phyloP scores from a whole-genome alignment of 805 yeast species.

The Yueomyces sp. region DNA sequence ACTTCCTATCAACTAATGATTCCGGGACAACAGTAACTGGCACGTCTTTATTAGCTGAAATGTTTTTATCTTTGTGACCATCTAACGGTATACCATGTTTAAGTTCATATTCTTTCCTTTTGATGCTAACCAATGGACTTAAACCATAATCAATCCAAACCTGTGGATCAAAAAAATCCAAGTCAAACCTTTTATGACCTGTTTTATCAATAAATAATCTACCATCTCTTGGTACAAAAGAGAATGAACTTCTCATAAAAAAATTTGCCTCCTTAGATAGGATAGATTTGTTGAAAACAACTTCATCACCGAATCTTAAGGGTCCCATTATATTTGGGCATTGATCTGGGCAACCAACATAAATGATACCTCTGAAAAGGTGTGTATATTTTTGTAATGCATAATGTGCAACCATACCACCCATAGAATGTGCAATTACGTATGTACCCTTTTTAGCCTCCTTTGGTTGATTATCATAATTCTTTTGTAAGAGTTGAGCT shows the following conservation, averaged over 20 bases:
- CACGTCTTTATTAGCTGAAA: background rate
- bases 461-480: slow-evolving; percentile 24
- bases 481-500: slow-evolving; percentile 30
- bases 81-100: background rate
- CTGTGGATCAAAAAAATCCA: slow-evolving; percentile 71
- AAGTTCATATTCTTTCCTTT: slow-evolving; percentile 9
- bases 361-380: slow-evolving; percentile 60
- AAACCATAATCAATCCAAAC: slow-evolving; percentile 67
- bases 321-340: slow-evolving; percentile 86
- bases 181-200: slow-evolving; percentile 42
- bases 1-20: slow-evolving; percentile 5
- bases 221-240: slow-evolving; percentile 67
- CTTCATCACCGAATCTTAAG: slow-evolving; percentile 66
- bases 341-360: slow-evolving; percentile 74
- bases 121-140: slow-evolving; percentile 52
- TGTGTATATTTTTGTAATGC: slow-evolving; percentile 57
- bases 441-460: slow-evolving; percentile 39
- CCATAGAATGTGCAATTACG: slow-evolving; percentile 88
- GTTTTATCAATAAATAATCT: slow-evolving; percentile 53
- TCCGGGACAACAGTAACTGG: background rate
- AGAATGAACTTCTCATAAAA: slow-evolving; percentile 75
- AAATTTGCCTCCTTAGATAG: slow-evolving; percentile 73
- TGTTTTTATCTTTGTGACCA: background rate
- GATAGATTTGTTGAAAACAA: slow-evolving; percentile 58
- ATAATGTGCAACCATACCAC: slow-evolving; percentile 76